Evolutionary conservation across 1,139 yeast species (phyloP).

Genomic region (Suhomyces choctaworum): DNA sequence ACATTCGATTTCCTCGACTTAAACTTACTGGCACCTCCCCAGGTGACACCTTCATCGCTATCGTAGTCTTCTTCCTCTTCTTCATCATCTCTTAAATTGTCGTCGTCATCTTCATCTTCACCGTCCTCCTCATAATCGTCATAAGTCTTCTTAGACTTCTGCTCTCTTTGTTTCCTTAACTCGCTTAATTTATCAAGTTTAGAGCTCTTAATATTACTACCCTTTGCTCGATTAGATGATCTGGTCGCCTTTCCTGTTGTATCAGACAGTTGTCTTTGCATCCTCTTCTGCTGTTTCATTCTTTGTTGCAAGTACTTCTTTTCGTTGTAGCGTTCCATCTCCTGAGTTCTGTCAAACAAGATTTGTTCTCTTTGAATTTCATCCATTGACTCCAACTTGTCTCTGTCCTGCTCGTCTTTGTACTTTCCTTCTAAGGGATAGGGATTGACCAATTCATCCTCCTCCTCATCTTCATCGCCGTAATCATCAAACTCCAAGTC

Average conservation of each 20-base stretch:
- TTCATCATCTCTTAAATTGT: constrained; percentile 41
- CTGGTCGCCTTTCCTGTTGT: constrained; percentile 31
- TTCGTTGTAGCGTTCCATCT: constrained; percentile 83
- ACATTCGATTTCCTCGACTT: constrained; percentile 30
- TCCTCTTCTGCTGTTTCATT: constrained; percentile 51
- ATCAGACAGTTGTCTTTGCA: constrained; percentile 35
- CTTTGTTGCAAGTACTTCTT: constrained; percentile 79
- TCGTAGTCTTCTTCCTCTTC: constrained; percentile 39
- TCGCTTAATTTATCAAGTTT: constrained; percentile 68
- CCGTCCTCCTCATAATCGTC: constrained; percentile 32
- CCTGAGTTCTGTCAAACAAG: constrained; percentile 89
- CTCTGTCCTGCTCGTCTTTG: constrained; percentile 78
- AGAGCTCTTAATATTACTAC: constrained; percentile 26
- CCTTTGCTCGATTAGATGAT: constrained; percentile 23
- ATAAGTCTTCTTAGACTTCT: constrained; percentile 41
- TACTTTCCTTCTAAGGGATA: constrained; percentile 93
- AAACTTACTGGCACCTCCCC: constrained; percentile 46
- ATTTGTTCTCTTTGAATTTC: constrained; percentile 91
- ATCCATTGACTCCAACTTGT: constrained; percentile 66
- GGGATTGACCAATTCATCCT: constrained; percentile 57
- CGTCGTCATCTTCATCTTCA: constrained; percentile 44
- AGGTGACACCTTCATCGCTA: constrained; percentile 46
- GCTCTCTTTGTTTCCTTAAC: constrained; percentile 81
- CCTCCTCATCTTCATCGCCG: constrained; percentile 35
- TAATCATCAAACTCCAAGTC: constrained; percentile 33